Evolutionary conservation across 179 eudicot species (phyloP), one percentile per base, ranked within the genome.

Genomic region (Actinidia arguta): DNA sequence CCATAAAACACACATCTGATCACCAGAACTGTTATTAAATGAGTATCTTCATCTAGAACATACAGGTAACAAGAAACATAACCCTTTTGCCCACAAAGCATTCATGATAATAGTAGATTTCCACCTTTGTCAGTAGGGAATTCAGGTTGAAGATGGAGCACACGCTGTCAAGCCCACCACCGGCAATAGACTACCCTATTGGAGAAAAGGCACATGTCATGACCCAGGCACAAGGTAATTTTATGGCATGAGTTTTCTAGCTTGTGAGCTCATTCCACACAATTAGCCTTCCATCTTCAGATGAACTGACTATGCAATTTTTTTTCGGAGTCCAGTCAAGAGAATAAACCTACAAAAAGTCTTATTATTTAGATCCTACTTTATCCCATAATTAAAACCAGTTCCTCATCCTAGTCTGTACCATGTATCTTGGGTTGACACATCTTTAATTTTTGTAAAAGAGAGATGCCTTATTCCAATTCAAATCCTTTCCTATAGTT

Each of bases 161-260:
- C 9, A 86, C 91, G 55, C 98, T 96, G 80, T 96, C 98, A 79
- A 96, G 96, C 67, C 99, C 99, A 66, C 98, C 99, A 91, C 97
- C 93, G 13, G 99, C 99, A 85, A 96, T 98, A 50, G 97, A 91
- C 64, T 94, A 95, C 50, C 98, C 98, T 82, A 81, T 87, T 25
- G 98, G 98, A 70, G 99, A 96, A 89, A 96, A 96, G 17, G 99
- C 97, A 85, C 97, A 96, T 14, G 99, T 91, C 99, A 90, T 96
- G 82, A 96, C 99, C 99, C 99, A 96, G 8, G 99, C 94, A 89
- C 99, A 96, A 72, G 98, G 99, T 72, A 96, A 90, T 89, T 94
- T 96, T 78, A 96, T 96, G 78, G 96, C 92, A 88, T 96, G 98
- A 77, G 93, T 96, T 86, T 96, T 96, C 88, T 96, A 98, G 92